Percentiles rank a stretch among this genome's conserved stretches.
These are phyloP conservation scores for Ustilago loliicola DNA, from an alignment of 1,284 basidiomycete genomes.

Conservation along the genomic window DNA sequence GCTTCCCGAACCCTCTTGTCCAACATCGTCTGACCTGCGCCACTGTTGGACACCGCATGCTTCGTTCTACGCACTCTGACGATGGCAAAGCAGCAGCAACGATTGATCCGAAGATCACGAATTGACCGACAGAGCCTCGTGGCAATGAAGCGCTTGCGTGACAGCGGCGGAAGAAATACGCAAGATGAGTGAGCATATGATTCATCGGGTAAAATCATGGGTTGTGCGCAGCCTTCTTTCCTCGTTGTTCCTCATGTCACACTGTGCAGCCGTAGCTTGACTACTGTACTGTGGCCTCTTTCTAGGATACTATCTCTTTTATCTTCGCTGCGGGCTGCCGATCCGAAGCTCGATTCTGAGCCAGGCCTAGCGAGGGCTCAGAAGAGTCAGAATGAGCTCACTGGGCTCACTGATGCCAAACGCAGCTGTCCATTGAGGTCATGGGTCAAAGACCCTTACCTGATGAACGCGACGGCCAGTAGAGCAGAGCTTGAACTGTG, in stretches of 20 bases:
- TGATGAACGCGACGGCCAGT: no score
- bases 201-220: slow-evolving; percentile 20
- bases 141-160: not conserved
- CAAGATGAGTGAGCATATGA: slow-evolving; percentile 48
- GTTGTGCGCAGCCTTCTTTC: not conserved
- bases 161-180: slow-evolving; percentile 5
- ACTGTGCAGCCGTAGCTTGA: not conserved
- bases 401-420: slow-evolving; percentile 27
- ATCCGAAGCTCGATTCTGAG: slow-evolving; percentile 4
- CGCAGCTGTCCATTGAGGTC: slow-evolving; percentile 25
- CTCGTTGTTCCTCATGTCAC: not conserved
- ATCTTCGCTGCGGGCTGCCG: not conserved
- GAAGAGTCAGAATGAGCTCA: slow-evolving; percentile 28
- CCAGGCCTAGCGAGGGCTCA: not conserved
- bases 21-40: not conserved
- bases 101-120: not conserved
- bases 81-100: not conserved
- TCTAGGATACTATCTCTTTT: not conserved
- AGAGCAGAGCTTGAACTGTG: no score
- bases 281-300: not conserved
- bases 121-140: slow-evolving; percentile 5
- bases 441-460: not conserved
- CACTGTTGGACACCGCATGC: not conserved
- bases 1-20: not conserved
- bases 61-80: not conserved